Evolutionary conservation across 2,329 filamentous ascomycete genomes (phyloP).

Genomic region (Bipolaris cookei): DNA sequence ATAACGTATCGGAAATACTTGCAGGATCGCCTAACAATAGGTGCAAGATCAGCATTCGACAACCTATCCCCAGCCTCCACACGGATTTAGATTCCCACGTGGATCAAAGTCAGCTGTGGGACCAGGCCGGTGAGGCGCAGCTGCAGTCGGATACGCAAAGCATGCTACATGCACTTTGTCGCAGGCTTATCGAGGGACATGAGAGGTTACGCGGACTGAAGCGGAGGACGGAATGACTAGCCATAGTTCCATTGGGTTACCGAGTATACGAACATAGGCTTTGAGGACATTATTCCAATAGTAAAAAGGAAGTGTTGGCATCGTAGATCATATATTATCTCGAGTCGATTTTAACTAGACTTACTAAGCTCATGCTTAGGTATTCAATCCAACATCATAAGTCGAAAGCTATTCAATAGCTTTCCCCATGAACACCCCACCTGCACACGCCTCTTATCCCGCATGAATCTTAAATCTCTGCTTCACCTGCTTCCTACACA

Average conservation of each 20-base stretch:
- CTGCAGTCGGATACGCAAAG: background rate
- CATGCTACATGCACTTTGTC: background rate
- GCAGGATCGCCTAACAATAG: background rate
- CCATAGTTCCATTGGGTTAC: background rate
- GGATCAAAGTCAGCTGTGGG: background rate
- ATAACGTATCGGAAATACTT: background rate
- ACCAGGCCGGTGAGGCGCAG: background rate
- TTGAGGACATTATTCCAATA: too few species aligned
- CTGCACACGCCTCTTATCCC: conserved; percentile 11
- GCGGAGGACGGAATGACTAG: background rate
- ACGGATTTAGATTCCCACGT: background rate
- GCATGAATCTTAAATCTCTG: conserved; percentile 52
- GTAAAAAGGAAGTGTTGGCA: too few species aligned
- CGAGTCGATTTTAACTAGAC: too few species aligned
- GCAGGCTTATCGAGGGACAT: background rate
- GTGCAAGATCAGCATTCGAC: background rate
- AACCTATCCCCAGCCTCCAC: background rate
- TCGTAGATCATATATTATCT: too few species aligned
- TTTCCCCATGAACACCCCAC: background rate
- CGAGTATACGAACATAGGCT: background rate
- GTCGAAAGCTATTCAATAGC: background rate
- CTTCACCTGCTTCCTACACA: conserved; percentile 55
- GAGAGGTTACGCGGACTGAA: background rate
- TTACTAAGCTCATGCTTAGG: too few species aligned
- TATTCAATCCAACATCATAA: background rate